Evolutionary conservation across 2,329 filamentous ascomycete genomes (phyloP).

Genomic region (Alternaria ethzedia): DNA sequence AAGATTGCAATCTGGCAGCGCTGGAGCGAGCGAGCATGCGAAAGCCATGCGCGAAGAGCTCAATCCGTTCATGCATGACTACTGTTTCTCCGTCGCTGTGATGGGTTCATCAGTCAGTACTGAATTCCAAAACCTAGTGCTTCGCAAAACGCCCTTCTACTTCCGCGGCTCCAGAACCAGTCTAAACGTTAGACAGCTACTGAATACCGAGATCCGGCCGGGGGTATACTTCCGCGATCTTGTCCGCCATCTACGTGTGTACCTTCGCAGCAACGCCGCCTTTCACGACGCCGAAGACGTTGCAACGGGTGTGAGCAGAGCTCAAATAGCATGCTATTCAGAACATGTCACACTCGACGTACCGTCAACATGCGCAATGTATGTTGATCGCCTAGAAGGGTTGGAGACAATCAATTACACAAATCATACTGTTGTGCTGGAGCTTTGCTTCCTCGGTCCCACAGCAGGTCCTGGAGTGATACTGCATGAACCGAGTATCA

Average conservation of each 20-base stretch:
- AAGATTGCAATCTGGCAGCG: neutral
- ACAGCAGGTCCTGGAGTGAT: neutral
- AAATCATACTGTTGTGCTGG: neutral
- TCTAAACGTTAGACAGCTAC: neutral
- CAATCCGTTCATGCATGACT: neutral
- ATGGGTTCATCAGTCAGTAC: neutral
- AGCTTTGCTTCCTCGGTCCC: neutral
- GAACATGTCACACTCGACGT: neutral
- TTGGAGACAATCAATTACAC: neutral
- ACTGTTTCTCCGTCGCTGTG: neutral
- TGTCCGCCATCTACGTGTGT: neutral
- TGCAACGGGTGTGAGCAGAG: neutral
- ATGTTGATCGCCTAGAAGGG: neutral
- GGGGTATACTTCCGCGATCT: neutral
- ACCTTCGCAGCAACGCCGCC: neutral
- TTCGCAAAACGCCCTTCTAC: neutral
- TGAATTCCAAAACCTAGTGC: neutral
- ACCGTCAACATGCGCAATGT: neutral
- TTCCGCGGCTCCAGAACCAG: neutral
- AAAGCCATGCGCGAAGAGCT: neutral
- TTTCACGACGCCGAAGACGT: neutral
- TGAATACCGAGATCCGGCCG: neutral
- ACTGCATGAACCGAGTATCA: neutral
- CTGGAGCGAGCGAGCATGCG: neutral
- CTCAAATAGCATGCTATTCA: neutral